Percentiles rank a stretch among this genome's conserved stretches.
phyloP scores from a whole-genome alignment of 148 eudicot genomes.

The Oxyria digyna region DNA sequence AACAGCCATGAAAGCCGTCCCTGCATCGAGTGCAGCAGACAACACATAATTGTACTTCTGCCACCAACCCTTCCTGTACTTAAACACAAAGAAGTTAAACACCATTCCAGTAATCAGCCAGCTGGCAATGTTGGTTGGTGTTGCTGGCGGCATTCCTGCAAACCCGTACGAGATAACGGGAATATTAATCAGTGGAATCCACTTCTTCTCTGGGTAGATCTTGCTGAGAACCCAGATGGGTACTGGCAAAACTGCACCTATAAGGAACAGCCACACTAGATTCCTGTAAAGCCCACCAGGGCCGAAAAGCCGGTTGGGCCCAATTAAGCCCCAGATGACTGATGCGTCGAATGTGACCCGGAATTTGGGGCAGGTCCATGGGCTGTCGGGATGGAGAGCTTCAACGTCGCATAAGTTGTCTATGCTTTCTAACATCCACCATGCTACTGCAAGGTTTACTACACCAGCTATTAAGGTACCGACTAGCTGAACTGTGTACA shows the following conservation, averaged over 20 bases:
- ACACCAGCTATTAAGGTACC: constrained; percentile 76
- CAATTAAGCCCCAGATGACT: constrained; percentile 96
- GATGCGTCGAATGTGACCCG: constrained; percentile 91
- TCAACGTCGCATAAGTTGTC: constrained; percentile 84
- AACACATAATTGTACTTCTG: constrained; percentile 85
- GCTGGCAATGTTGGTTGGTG: constrained; percentile 90
- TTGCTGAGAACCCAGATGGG: constrained; percentile 87
- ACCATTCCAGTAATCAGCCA: constrained; percentile 77
- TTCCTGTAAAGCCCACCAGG: constrained; percentile 79
- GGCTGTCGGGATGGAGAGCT: constrained; percentile 78
- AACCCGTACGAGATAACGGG: constrained; percentile 94
- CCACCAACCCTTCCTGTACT: constrained; percentile 81
- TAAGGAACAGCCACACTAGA: constrained; percentile 85
- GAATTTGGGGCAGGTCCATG: constrained; percentile 99
- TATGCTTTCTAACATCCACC: constrained; percentile 92
- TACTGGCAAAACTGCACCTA: constrained; percentile 83
- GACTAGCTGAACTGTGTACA: constrained; percentile 88
- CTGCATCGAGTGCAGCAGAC: constrained; percentile 91
- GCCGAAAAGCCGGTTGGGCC: constrained; percentile 80
- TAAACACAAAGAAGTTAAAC: constrained; percentile 89
- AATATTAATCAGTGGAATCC: constrained; percentile 85
- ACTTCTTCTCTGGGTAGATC: constrained; percentile 76
- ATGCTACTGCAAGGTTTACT: constrained; percentile 79
- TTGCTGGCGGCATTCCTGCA: constrained; percentile 97
- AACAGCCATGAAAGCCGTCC: constrained; percentile 98